These are phyloP conservation scores for Trypanosoma platydactyli DNA, from an alignment of 208 protist genomes.

Conservation along the genomic window DNA sequence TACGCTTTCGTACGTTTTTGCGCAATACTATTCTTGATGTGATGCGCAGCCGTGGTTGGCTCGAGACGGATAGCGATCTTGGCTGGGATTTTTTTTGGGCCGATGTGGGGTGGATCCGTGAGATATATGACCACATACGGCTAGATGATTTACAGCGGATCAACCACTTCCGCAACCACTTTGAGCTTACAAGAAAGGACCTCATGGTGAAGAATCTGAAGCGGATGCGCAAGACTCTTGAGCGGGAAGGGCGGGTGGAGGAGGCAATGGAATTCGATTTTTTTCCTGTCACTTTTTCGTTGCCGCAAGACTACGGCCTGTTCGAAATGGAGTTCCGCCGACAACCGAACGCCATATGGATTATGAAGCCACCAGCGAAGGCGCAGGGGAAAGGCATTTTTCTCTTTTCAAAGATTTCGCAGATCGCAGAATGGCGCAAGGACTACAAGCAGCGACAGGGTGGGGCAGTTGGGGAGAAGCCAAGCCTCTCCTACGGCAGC, in stretches of 20 bases:
- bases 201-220: conserved; percentile 96
- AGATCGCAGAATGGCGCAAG: conserved; percentile 93
- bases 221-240: conserved; percentile 83
- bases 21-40: conserved; percentile 91
- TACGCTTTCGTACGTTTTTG: conserved; percentile 86
- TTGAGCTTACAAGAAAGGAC: conserved; percentile 96
- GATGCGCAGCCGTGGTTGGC: conserved; percentile 91
- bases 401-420: conserved; percentile 95
- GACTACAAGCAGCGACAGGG: conserved; percentile 74
- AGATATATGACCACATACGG: conserved; percentile 88
- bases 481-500: conserved; percentile 25
- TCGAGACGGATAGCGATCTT: conserved; percentile 89
- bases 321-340: conserved; percentile 95
- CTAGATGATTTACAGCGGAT: conserved; percentile 87
- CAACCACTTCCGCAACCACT: conserved; percentile 97
- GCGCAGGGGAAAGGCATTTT: conserved; percentile 97
- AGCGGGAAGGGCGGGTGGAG: conserved; percentile 82
- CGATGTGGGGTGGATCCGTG: conserved; percentile 92
- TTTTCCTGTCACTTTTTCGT: conserved; percentile 93
- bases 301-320: conserved; percentile 95
- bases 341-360: conserved; percentile 91
- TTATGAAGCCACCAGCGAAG: conserved; percentile 97
- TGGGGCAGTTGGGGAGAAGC: conserved; percentile 24
- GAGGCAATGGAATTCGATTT: conserved; percentile 92
- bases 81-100: conserved; percentile 95